These are phyloP conservation scores for Mortierella sp. DNA, from an alignment of 371 early-diverging fungal genomes.

Conservation along the genomic window DNA sequence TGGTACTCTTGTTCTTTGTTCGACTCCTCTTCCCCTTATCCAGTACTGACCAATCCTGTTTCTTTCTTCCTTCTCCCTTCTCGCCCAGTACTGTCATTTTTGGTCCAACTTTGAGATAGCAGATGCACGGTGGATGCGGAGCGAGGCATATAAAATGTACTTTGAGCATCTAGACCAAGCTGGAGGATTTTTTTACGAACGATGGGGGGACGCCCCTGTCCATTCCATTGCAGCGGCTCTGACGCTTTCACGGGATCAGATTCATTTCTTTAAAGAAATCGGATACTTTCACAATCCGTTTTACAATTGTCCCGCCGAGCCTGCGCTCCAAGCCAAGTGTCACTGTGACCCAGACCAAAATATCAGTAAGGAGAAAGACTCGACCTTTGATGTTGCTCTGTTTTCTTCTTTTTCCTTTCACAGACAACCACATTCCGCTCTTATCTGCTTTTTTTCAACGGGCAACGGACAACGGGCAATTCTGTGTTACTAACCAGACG, in stretches of 20 bases:
- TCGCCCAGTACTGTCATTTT: slow-evolving; percentile 78
- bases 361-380: slow-evolving; percentile 57
- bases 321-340: slow-evolving; percentile 65
- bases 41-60: too few species aligned
- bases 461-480: not conserved
- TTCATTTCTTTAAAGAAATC: slow-evolving; percentile 92
- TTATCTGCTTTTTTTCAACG: not conserved
- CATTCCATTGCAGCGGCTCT: slow-evolving; percentile 86
- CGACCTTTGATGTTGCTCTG: not conserved
- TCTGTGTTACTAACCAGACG: not conserved
- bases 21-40: too few species aligned
- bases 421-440: not conserved
- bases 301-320: slow-evolving; percentile 71
- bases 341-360: slow-evolving; percentile 68
- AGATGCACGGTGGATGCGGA: slow-evolving; percentile 83
- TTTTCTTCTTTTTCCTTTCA: not conserved
- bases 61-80: not conserved
- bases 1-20: too few species aligned
- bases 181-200: slow-evolving; percentile 96
- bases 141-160: slow-evolving; percentile 71
- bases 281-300: slow-evolving; percentile 80
- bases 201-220: slow-evolving; percentile 98
- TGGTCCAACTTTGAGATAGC: slow-evolving; percentile 98
- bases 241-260: slow-evolving; percentile 70
- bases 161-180: slow-evolving; percentile 86